Percentiles rank a stretch among this genome's conserved stretches.
phyloP scores from a whole-genome alignment of 768 basidiomycete genomes.

The Lentinula lateritia region DNA sequence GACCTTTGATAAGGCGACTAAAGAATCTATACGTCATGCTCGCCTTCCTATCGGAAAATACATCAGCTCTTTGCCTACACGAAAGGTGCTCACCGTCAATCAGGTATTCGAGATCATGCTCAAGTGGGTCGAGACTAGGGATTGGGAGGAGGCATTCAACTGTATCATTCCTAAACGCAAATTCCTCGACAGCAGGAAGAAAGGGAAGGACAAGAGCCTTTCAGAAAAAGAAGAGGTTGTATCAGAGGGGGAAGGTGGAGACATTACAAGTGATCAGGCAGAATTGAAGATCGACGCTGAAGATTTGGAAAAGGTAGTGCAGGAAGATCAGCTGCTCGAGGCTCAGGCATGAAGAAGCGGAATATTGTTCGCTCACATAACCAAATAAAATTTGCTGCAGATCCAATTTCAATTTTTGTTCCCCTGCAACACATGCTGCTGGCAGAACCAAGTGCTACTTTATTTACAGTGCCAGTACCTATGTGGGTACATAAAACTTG shows the following conservation, averaged over 20 bases:
- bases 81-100: constrained; percentile 97
- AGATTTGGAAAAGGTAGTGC: neutral
- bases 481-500: no score
- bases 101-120: constrained; percentile 92
- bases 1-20: constrained; percentile 80
- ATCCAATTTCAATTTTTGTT: no score
- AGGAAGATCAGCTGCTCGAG: neutral
- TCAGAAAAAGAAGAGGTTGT: neutral
- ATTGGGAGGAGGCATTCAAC: constrained; percentile 85
- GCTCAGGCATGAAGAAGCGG: neutral
- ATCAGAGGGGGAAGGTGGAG: constrained; percentile 8
- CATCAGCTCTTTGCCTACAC: constrained; percentile 74
- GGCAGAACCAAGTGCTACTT: no score
- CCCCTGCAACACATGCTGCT: no score
- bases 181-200: constrained; percentile 48
- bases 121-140: constrained; percentile 78
- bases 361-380: no score
- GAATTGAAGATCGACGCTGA: constrained; percentile 10
- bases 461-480: no score
- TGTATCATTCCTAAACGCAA: constrained; percentile 92
- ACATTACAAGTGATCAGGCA: constrained; percentile 5
- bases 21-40: constrained; percentile 73
- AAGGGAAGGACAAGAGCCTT: constrained; percentile 10
- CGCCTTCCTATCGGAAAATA: constrained; percentile 94
- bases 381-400: no score